Base-by-base conservation (phyloP, 805 yeast genomes). In the Kodamaea neixiangensis region DNA sequence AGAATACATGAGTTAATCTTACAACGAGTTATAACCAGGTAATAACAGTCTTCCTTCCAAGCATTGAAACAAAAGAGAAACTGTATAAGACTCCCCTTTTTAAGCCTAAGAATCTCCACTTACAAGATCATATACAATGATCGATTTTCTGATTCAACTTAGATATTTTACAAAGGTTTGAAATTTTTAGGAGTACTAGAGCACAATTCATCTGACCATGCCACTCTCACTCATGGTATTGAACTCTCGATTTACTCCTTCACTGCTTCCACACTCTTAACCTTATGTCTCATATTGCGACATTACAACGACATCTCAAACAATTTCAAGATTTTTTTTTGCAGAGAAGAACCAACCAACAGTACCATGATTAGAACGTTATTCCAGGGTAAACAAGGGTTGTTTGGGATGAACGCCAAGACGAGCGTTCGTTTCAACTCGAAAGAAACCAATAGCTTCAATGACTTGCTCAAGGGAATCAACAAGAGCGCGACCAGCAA, bases 391-490 rank as follows among this genome's bases (percentile, higher is more conserved):
- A 25, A 25, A 25, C 21, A 13, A 15, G 41, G 41, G 21, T 37
- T 37, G 19, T 17, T 37, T 11, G 41, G 41, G 3, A 15, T 37
- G 13, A 37, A 37, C 21, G 17, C 19, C 21, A 37, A 14, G 15
- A 34, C 11, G 10, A 9, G 38, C 22, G 42, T 49, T 6, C 47
- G 52, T 15, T 35, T 34, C 47, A 49, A 49, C 49, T 49, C 52
- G 11, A 37, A 37, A 11, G n/a, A 37, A 13, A 15, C 45, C 19
- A 47, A 21, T 33, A 44, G 34, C 45, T 47, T 47, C 49, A 47
- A 46, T 31, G 48, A 49, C 22, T 46, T 49, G 13, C 42, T 44
- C 33, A 49, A 49, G 22, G 51, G 51, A 15, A 49, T 44, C 47
- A 49, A 44, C 41, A 45, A 46, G 20, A 42, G 40, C 38, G 44